A percentile compares a stretch with the other conserved stretches of the same genome.
Evolutionary conservation across 1,284 basidiomycete species (phyloP).

Genomic region (Trametes versicolor): DNA sequence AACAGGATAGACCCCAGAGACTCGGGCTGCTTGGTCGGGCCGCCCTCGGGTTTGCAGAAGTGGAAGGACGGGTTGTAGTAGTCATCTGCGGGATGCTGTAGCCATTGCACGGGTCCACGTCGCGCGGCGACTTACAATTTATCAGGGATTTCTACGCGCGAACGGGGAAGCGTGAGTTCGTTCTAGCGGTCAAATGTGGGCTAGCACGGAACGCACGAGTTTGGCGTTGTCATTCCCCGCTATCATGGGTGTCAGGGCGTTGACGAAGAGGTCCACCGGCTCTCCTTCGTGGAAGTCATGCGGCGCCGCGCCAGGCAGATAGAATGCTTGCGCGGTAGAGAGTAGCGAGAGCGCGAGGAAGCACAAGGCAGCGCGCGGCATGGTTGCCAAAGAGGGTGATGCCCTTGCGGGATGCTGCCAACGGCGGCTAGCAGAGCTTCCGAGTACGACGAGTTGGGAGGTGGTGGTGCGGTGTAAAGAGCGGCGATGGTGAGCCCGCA

Average conservation of each 20-base stretch:
- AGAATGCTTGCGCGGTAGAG: constrained; percentile 59
- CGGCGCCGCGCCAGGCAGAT: constrained; percentile 83
- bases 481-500: constrained; percentile 13
- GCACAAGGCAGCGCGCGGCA: constrained; percentile 22
- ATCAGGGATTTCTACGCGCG: constrained; percentile 78
- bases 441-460: background rate
- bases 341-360: constrained; percentile 37
- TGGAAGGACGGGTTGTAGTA: constrained; percentile 89
- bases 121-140: constrained; percentile 63
- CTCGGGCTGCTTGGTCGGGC: constrained; percentile 85
- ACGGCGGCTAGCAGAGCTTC: background rate
- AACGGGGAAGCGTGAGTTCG: constrained; percentile 14
- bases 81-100: constrained; percentile 63
- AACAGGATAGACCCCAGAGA: constrained; percentile 94
- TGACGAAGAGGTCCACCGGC: constrained; percentile 82
- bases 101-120: constrained; percentile 3
- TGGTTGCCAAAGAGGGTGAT: constrained; percentile 18
- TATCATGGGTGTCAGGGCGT: constrained; percentile 89
- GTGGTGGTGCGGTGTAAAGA: constrained; percentile 16
- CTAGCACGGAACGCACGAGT: constrained; percentile 60
- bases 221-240: constrained; percentile 77
- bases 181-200: background rate
- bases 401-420: background rate
- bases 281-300: constrained; percentile 79
- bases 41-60: constrained; percentile 87